A percentile compares a stretch with the other conserved stretches of the same genome.
These are phyloP conservation scores for Pythium biforme DNA, from an alignment of 352 stramenopile species.

Conservation along the genomic window DNA sequence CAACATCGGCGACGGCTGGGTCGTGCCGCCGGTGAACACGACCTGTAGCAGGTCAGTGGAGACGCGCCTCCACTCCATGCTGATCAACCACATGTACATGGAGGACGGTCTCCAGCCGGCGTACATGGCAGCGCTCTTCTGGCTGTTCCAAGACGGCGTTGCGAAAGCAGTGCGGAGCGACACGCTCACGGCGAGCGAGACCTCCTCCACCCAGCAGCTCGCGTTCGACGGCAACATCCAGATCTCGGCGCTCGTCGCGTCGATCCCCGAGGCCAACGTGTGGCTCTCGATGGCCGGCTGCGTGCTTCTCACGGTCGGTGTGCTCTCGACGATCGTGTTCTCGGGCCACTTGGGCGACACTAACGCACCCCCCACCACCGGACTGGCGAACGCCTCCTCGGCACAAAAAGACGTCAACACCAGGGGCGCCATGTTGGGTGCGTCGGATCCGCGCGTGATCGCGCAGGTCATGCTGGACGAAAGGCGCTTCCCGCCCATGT, in stretches of 20 bases:
- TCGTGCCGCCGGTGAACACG: constrained; percentile 5
- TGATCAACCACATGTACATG: constrained; percentile 43
- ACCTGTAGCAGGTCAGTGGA: too few relatives aligned
- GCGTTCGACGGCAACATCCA: neutral
- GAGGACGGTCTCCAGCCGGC: constrained; percentile 33
- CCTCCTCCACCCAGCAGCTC: neutral
- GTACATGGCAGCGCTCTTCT: constrained; percentile 21
- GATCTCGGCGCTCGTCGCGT: neutral
- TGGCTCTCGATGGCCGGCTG: constrained; percentile 24
- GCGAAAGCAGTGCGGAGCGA: neutral
- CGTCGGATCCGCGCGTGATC: neutral
- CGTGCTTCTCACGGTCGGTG: constrained; percentile 17
- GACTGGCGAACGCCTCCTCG: too few relatives aligned
- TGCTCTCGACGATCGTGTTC: neutral
- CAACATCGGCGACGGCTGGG: neutral
- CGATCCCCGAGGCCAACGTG: constrained; percentile 1
- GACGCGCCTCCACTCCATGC: constrained; percentile 20
- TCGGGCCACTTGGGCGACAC: neutral
- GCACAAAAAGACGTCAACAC: too few relatives aligned
- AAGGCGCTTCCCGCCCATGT: neutral
- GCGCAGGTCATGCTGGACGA: constrained; percentile 7
- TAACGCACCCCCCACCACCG: too few relatives aligned
- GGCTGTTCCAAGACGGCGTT: constrained; percentile 35
- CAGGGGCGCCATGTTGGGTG: neutral
- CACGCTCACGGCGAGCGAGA: neutral